Conservation (phyloP, 2,329 filamentous ascomycete species). For the Grosmannia clavigera region DNA sequence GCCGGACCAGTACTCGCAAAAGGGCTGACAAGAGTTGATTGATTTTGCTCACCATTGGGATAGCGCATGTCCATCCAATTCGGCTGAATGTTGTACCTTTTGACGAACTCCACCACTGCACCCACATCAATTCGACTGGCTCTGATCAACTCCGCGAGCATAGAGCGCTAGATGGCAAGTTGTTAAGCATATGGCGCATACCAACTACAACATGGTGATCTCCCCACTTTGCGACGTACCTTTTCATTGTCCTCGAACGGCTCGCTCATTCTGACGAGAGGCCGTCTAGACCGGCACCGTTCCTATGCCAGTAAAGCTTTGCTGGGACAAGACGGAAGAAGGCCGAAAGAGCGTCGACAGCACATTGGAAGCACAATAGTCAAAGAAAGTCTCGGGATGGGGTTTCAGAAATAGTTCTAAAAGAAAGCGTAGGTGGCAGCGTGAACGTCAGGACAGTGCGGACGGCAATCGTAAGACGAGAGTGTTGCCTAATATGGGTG, state of each 20-base stretch:
- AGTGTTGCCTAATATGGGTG: not conserved
- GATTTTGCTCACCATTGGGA: slow-evolving; percentile 17
- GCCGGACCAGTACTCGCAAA: not conserved
- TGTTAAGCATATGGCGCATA: not conserved
- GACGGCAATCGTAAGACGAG: not conserved
- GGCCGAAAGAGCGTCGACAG: slow-evolving; percentile 17
- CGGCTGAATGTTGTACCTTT: slow-evolving; percentile 17
- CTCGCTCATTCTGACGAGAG: slow-evolving; percentile 24
- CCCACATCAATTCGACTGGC: slow-evolving; percentile 36
- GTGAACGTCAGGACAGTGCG: not conserved
- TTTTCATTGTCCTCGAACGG: slow-evolving; percentile 39
- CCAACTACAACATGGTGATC: not conserved
- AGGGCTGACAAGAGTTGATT: not conserved
- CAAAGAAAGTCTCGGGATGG: not conserved
- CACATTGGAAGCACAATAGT: slow-evolving; percentile 20
- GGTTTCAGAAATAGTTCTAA: no score
- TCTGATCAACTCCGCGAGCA: slow-evolving; percentile 47
- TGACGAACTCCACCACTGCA: slow-evolving; percentile 35
- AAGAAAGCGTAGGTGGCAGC: not conserved
- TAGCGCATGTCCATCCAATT: slow-evolving; percentile 24
- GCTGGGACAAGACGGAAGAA: slow-evolving; percentile 16
- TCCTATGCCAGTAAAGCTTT: slow-evolving; percentile 13
- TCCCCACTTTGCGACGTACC: slow-evolving; percentile 22
- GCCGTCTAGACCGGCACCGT: slow-evolving; percentile 5
- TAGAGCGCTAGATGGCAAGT: slow-evolving; percentile 33